phyloP scores from a whole-genome alignment of 2,329 filamentous ascomycete species.

The Aphanocladium album region DNA sequence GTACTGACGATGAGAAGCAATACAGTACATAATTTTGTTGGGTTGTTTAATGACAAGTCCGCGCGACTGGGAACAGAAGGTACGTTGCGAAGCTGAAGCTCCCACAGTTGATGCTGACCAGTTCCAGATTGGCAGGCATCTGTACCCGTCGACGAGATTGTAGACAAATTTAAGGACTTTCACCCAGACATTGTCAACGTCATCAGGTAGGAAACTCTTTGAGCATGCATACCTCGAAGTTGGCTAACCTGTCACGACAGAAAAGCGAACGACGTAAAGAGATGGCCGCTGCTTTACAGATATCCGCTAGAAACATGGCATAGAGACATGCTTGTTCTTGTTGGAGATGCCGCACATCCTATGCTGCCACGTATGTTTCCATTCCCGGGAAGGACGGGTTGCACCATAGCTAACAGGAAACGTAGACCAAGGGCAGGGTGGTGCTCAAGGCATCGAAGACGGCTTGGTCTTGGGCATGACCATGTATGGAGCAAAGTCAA shows the following conservation, averaged over 20 bases:
- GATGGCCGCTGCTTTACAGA: constrained; percentile 32
- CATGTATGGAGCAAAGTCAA: constrained; percentile 19
- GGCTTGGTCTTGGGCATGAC: constrained; percentile 27
- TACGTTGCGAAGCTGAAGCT: neutral
- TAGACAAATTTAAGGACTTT: constrained; percentile 24
- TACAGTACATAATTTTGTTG: constrained; percentile 31
- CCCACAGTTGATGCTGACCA: neutral
- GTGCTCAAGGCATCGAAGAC: constrained; percentile 32
- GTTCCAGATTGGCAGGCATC: constrained; percentile 27
- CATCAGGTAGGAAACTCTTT: constrained; percentile 12
- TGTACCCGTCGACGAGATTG: constrained; percentile 24
- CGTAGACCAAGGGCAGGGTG: constrained; percentile 35
- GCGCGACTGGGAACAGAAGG: constrained; percentile 18
- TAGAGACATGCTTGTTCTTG: constrained; percentile 26
- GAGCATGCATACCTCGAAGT: neutral
- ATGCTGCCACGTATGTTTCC: constrained; percentile 31
- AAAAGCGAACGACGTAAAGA: constrained; percentile 30
- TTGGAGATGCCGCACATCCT: constrained; percentile 34
- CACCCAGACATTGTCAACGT: constrained; percentile 23
- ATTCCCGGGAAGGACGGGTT: no score
- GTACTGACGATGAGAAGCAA: constrained; percentile 19
- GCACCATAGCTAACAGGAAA: constrained; percentile 1
- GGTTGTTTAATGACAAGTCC: constrained; percentile 25
- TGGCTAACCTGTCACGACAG: constrained; percentile 9
- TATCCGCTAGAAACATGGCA: constrained; percentile 28